These are phyloP conservation scores for Mitragyna speciosa DNA, from an alignment of 257 asterid genomes.

Conservation along the genomic window DNA sequence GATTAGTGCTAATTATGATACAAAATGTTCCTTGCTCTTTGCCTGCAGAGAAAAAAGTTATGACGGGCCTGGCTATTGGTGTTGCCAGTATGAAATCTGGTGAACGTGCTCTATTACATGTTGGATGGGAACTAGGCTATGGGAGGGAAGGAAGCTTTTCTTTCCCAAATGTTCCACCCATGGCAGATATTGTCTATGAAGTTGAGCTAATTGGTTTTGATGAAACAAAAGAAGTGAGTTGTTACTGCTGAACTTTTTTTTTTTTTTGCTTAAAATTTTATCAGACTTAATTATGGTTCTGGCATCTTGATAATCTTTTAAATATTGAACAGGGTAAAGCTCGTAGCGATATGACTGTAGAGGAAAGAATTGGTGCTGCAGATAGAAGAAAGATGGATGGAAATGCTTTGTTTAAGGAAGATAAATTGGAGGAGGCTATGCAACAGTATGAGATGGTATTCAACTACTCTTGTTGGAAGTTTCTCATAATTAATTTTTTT, in stretches of 20 bases:
- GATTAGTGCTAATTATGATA: slow-evolving; percentile 1
- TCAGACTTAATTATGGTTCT: too few species aligned
- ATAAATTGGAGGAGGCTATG: slow-evolving; percentile 89
- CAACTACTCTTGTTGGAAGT: slow-evolving; percentile 8
- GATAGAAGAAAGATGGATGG: slow-evolving; percentile 98
- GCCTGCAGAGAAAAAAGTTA: slow-evolving; percentile 78
- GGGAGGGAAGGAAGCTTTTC: slow-evolving; percentile 97
- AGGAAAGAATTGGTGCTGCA: slow-evolving; percentile 93
- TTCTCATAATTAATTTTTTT: neutral
- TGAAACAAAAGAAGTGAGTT: slow-evolving; percentile 87
- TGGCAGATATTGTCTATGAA: slow-evolving; percentile 81
- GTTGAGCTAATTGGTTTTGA: slow-evolving; percentile 96
- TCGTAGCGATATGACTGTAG: slow-evolving; percentile 98
- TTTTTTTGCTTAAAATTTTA: slow-evolving; percentile 5
- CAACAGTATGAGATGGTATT: slow-evolving; percentile 97
- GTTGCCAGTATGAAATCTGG: slow-evolving; percentile 84
- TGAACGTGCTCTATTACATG: slow-evolving; percentile 74
- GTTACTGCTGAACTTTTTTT: slow-evolving; percentile 4
- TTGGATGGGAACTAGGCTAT: slow-evolving; percentile 92
- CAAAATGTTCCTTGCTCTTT: slow-evolving; percentile 20
- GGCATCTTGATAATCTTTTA: slow-evolving; percentile 14
- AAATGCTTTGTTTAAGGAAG: slow-evolving; percentile 81
- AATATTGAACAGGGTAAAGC: slow-evolving; percentile 70
- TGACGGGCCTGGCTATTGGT: slow-evolving; percentile 89
- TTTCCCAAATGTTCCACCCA: slow-evolving; percentile 94